Evolutionary conservation across 129 eudicot genomes (phyloP).

Genomic region (Chrysanthemum seticuspe): DNA sequence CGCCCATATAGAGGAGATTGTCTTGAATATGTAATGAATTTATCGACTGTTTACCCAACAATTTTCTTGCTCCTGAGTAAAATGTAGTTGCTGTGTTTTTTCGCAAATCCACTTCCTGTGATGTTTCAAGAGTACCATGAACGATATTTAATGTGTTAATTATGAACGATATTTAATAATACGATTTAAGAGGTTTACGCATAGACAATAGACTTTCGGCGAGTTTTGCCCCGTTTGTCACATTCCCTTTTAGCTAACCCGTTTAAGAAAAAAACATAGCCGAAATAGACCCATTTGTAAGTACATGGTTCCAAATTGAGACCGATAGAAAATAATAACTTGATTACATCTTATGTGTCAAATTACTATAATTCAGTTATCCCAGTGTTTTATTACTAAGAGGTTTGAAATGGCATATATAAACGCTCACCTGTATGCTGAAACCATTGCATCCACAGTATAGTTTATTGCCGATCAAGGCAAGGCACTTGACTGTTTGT

Average conservation of each 20-base stretch:
- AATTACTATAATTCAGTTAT: not conserved
- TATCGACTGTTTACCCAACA: conserved; percentile 72
- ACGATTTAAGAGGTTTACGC: too few species aligned
- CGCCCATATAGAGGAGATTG: conserved; percentile 53
- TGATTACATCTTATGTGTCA: too few species aligned
- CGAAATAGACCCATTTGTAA: not conserved
- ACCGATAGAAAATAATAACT: too few species aligned
- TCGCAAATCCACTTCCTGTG: conserved; percentile 70
- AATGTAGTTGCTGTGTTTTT: conserved; percentile 48
- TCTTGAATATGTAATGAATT: conserved; percentile 50
- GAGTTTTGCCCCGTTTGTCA: not conserved
- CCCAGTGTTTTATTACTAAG: not conserved
- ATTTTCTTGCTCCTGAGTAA: conserved; percentile 65
- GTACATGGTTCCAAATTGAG: not conserved
- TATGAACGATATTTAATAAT: not conserved
- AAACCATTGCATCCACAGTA: conserved; percentile 77
- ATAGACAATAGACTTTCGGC: too few species aligned
- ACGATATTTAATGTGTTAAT: not conserved
- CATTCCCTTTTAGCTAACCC: not conserved
- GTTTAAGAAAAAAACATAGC: not conserved
- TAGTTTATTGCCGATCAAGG: conserved; percentile 51
- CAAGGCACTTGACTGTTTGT: conserved; percentile 65
- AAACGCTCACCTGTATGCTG: conserved; percentile 52
- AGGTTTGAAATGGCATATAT: not conserved
- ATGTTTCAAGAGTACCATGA: conserved; percentile 3